Evolutionary conservation across 1,139 yeast genomes (phyloP).

Genomic region (Kluyveromyces sp.): DNA sequence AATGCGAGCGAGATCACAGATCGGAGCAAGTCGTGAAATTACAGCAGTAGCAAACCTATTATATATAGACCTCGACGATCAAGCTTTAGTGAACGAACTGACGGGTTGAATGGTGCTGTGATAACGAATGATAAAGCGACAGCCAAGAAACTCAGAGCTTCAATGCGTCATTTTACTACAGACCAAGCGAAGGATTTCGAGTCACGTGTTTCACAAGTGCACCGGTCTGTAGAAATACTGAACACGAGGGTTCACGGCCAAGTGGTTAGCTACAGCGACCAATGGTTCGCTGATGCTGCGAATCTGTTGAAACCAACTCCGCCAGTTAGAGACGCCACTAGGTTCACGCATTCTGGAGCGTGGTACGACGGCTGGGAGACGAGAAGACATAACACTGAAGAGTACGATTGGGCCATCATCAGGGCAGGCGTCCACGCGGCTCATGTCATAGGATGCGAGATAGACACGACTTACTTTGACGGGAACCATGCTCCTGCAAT

Average conservation of each 20-base stretch:
- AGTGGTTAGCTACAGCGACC: constrained; percentile 65
- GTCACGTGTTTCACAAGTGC: constrained; percentile 13
- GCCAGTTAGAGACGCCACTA: constrained; percentile 74
- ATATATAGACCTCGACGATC: no score
- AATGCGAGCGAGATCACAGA: background rate
- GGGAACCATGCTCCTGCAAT: constrained; percentile 93
- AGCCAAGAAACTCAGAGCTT: no score
- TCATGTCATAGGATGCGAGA: constrained; percentile 68
- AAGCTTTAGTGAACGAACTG: no score
- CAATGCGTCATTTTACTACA: constrained; percentile 8
- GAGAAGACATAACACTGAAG: constrained; percentile 77
- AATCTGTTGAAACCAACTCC: constrained; percentile 74
- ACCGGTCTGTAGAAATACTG: constrained; percentile 49
- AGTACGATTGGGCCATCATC: constrained; percentile 80
- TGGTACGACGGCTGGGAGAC: constrained; percentile 99
- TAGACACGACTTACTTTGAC: constrained; percentile 87
- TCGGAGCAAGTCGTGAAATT: no score
- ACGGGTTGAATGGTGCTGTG: no score
- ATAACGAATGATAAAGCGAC: no score
- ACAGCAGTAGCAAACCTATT: no score
- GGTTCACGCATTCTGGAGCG: constrained; percentile 79
- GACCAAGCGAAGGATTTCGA: constrained; percentile 13
- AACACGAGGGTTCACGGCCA: constrained; percentile 79
- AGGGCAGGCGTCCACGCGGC: constrained; percentile 83
- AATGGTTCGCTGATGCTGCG: constrained; percentile 93